Conservation (phyloP, 164 flowering plant species). For the grape (Vitis vinifera) region DNA sequence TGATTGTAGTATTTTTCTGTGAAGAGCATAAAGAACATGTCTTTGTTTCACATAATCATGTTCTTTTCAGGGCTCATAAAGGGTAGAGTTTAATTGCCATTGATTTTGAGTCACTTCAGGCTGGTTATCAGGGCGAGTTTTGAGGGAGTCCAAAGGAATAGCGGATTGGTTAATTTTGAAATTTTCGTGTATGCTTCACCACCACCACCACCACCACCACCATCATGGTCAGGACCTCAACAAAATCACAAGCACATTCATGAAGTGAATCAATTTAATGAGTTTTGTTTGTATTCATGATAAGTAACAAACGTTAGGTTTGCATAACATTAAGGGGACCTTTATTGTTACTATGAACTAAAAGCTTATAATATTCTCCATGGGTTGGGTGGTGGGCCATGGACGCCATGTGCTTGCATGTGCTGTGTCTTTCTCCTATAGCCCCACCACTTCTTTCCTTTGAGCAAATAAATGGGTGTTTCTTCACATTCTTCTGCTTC, state of each 20-base stretch:
- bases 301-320: constrained; percentile 28
- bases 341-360: neutral
- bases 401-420: constrained; percentile 72
- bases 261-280: neutral
- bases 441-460: constrained; percentile 51
- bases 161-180: too few species aligned
- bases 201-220: neutral
- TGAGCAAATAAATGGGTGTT: constrained; percentile 37
- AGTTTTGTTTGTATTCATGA: constrained; percentile 21
- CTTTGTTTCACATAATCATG: too few species aligned
- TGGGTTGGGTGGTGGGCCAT: constrained; percentile 52
- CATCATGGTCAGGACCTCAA: neutral
- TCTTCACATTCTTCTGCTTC: constrained; percentile 26
- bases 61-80: too few species aligned
- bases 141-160: too few species aligned
- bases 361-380: constrained; percentile 11
- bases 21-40: too few species aligned
- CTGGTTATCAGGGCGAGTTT: too few species aligned
- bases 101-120: too few species aligned
- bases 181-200: too few species aligned
- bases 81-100: too few species aligned
- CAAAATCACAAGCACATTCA: neutral
- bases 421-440: constrained; percentile 53
- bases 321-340: constrained; percentile 17
- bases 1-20: too few species aligned